Evolutionary conservation across 2,329 filamentous ascomycete species (phyloP).

Genomic region (Myriosclerotinia curreyana): DNA sequence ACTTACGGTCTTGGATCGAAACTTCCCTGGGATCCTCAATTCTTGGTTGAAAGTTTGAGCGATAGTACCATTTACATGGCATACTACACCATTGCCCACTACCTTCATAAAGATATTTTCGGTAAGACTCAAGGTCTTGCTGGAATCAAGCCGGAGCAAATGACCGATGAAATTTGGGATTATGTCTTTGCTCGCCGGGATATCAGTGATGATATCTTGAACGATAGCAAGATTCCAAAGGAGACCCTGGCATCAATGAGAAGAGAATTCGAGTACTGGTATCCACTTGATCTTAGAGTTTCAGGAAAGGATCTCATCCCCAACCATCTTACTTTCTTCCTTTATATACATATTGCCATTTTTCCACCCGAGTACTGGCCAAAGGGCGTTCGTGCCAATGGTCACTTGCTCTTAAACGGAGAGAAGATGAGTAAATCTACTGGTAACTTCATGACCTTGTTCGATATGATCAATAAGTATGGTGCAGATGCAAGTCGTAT

Average conservation of each 20-base stretch:
- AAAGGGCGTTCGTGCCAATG: constrained; percentile 79
- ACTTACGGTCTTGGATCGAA: constrained; percentile 91
- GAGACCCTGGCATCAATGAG: constrained; percentile 75
- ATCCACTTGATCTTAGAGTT: constrained; percentile 82
- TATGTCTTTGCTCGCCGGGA: constrained; percentile 83
- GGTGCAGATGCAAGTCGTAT: constrained; percentile 91
- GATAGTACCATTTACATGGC: constrained; percentile 93
- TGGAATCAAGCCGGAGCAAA: constrained; percentile 75
- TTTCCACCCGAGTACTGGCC: constrained; percentile 91
- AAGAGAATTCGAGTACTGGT: constrained; percentile 95
- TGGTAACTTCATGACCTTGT: constrained; percentile 92
- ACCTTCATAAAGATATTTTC: constrained; percentile 81
- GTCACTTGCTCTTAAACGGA: constrained; percentile 89
- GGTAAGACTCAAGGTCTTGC: constrained; percentile 67
- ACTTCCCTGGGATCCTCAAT: constrained; percentile 87
- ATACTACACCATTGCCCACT: constrained; percentile 66
- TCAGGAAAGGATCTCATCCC: constrained; percentile 92
- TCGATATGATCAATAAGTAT: constrained; percentile 84
- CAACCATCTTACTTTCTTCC: constrained; percentile 93
- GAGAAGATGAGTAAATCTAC: constrained; percentile 99
- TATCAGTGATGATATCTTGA: constrained; percentile 60
- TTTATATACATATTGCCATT: constrained; percentile 89
- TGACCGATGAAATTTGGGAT: constrained; percentile 95
- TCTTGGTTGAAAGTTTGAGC: constrained; percentile 87
- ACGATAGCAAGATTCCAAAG: constrained; percentile 67